A percentile compares a stretch with the other conserved stretches of the same genome.
Conservation (phyloP, 1,139 yeast genomes). For the Geotrichum restrictum region DNA sequence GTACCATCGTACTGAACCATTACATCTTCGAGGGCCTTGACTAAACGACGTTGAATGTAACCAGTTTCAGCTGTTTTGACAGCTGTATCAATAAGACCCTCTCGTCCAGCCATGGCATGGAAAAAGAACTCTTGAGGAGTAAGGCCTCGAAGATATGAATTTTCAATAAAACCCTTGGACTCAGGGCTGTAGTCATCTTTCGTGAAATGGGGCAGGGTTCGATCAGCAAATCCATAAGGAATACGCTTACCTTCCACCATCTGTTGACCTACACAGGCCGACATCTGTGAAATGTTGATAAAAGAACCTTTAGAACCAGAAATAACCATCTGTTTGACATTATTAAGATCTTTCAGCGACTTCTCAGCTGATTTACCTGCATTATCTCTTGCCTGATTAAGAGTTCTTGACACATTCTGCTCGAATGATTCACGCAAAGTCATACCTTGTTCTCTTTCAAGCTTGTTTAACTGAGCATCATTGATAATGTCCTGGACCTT, state of each 20-base stretch:
- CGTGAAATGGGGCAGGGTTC: conserved; percentile 95
- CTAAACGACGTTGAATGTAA: conserved; percentile 97
- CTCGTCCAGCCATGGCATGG: conserved; percentile 99
- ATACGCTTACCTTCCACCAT: conserved; percentile 99
- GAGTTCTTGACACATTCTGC: conserved; percentile 89
- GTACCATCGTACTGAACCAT: conserved; percentile 99
- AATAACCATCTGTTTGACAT: conserved; percentile 98
- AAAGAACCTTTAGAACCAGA: conserved; percentile 99
- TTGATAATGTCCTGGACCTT: conserved; percentile 89
- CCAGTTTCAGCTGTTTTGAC: conserved; percentile 99
- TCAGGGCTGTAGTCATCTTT: conserved; percentile 98
- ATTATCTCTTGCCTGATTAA: conserved; percentile 98
- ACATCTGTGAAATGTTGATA: conserved; percentile 98
- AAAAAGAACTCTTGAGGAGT: conserved; percentile 98
- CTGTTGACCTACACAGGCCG: conserved; percentile 99
- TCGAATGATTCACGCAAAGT: conserved; percentile 97
- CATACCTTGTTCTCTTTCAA: conserved; percentile 99
- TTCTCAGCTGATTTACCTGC: conserved; percentile 99
- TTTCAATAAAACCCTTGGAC: conserved; percentile 96
- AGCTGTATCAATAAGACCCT: conserved; percentile 98
- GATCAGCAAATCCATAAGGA: conserved; percentile 93
- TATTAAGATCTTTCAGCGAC: conserved; percentile 87
- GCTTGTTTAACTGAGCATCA: conserved; percentile 82
- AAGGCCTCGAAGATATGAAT: conserved; percentile 92
- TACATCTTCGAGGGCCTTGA: conserved; percentile 95